phyloP scores from a whole-genome alignment of 129 eudicot species.

The Silybum marianum region DNA sequence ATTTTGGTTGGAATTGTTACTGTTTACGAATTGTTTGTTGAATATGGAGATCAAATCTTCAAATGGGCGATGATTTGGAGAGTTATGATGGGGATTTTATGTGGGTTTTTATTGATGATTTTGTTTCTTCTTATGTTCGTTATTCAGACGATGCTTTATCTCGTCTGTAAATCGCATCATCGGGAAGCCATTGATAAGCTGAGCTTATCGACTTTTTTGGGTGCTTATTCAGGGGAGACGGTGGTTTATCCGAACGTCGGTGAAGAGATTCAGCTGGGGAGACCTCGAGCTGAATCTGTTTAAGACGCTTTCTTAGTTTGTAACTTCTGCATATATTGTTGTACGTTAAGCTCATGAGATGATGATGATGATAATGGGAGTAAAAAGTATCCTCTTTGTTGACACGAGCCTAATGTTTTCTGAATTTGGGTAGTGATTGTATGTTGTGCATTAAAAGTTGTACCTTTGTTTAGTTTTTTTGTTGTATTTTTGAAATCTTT shows the following conservation, averaged over 20 bases:
- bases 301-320: background rate
- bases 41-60: background rate
- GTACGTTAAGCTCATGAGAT: background rate
- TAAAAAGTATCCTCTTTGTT: background rate
- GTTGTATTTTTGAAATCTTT: no score
- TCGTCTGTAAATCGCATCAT: conserved; percentile 43
- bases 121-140: conserved; percentile 33
- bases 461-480: background rate
- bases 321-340: background rate
- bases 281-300: conserved; percentile 17
- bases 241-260: conserved; percentile 10
- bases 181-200: conserved; percentile 38
- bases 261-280: conserved; percentile 40
- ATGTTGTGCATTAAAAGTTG: background rate
- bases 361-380: background rate
- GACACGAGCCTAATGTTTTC: background rate
- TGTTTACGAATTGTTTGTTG: conserved; percentile 19
- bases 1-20: background rate
- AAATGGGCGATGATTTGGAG: conserved; percentile 28
- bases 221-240: conserved; percentile 31
- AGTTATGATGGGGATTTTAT: conserved; percentile 28
- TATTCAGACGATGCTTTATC: conserved; percentile 34
- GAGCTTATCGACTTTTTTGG: conserved; percentile 32
- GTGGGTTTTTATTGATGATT: background rate
- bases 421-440: background rate